Evolutionary conservation across 2,329 filamentous ascomycete species (phyloP).

Genomic region (Aspergillus pseudoglaucus): DNA sequence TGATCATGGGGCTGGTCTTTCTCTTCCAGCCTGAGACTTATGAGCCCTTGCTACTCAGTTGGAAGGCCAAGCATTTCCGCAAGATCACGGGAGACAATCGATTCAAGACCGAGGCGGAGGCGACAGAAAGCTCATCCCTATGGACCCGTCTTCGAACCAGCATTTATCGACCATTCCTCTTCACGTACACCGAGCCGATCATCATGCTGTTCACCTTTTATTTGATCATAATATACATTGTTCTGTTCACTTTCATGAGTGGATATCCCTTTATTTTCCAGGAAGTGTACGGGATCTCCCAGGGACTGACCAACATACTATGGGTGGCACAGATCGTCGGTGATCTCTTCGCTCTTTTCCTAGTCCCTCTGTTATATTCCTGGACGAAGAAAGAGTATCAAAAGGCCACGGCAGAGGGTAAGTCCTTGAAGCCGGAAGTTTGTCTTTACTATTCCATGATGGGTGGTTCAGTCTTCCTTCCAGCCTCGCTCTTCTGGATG

Average conservation of each 20-base stretch:
- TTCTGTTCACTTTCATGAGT: slow-evolving; percentile 31
- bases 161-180: slow-evolving; percentile 36
- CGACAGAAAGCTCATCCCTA: slow-evolving; percentile 16
- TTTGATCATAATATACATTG: slow-evolving; percentile 23
- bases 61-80: slow-evolving; percentile 37
- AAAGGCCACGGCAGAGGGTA: slow-evolving; percentile 20
- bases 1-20: slow-evolving; percentile 30
- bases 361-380: slow-evolving; percentile 43
- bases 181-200: slow-evolving; percentile 35
- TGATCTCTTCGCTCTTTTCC: slow-evolving; percentile 26
- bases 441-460: slow-evolving; percentile 49
- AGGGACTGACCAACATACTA: slow-evolving; percentile 41
- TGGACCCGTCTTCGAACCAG: neutral
- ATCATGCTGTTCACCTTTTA: slow-evolving; percentile 22
- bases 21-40: slow-evolving; percentile 47
- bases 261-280: slow-evolving; percentile 48
- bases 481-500: slow-evolving; percentile 52
- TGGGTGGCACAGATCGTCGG: slow-evolving; percentile 44
- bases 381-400: slow-evolving; percentile 38
- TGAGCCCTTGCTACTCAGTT: slow-evolving; percentile 37
- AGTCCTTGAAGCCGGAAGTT: slow-evolving; percentile 40
- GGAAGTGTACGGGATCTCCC: slow-evolving; percentile 42
- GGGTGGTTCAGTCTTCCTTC: slow-evolving; percentile 43
- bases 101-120: slow-evolving; percentile 42
- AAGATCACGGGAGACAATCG: slow-evolving; percentile 37